Evolutionary conservation across 352 stramenopile species (phyloP).

Genomic region (Globisporangium spiculum): DNA sequence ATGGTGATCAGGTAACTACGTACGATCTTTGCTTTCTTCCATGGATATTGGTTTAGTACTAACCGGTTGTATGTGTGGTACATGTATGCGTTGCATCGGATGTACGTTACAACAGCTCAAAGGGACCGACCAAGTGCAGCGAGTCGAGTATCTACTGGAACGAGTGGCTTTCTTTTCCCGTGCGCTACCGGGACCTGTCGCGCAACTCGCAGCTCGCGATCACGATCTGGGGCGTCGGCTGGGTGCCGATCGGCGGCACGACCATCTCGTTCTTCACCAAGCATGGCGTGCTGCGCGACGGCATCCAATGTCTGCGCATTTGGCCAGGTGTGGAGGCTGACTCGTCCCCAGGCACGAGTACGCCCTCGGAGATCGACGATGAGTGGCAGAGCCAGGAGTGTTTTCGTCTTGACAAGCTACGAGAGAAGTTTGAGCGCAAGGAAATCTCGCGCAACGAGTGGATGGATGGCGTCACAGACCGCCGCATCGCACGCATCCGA

Average conservation of each 20-base stretch:
- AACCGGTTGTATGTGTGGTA: background rate
- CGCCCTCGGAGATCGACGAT: constrained; percentile 70
- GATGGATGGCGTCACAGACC: constrained; percentile 90
- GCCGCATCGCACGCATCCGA: constrained; percentile 81
- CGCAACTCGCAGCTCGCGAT: constrained; percentile 81
- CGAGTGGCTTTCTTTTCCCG: constrained; percentile 85
- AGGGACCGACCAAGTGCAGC: constrained; percentile 81
- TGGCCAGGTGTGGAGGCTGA: constrained; percentile 72
- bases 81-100: background rate
- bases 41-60: background rate
- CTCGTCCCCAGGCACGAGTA: constrained; percentile 55
- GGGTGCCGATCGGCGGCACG: constrained; percentile 78
- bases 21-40: constrained; percentile 1
- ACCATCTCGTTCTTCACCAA: constrained; percentile 88
- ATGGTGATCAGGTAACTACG: constrained; percentile 68
- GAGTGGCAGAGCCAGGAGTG: constrained; percentile 72
- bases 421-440: constrained; percentile 88
- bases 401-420: constrained; percentile 84
- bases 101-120: constrained; percentile 39
- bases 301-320: constrained; percentile 85
- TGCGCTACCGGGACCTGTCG: constrained; percentile 85
- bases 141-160: constrained; percentile 88
- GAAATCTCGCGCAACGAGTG: constrained; percentile 86
- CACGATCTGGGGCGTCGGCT: constrained; percentile 83
- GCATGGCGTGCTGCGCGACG: constrained; percentile 80